Base-by-base conservation (phyloP, 2,329 filamentous ascomycete species). In the Phoma sp. region DNA sequence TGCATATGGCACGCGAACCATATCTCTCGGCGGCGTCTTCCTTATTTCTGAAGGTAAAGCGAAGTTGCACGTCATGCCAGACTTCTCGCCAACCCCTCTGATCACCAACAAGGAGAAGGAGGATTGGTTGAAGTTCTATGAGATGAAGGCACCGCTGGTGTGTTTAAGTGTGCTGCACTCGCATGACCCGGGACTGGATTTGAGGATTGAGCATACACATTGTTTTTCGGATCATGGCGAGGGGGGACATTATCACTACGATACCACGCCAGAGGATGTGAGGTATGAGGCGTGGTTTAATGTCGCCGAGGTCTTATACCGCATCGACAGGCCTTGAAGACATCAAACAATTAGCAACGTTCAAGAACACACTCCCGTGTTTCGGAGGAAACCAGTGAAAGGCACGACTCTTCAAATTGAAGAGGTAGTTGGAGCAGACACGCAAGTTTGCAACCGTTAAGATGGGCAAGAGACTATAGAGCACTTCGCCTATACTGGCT, bases 201-300 rank as follows among this genome's bases (percentile, higher is more conserved):
- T 82, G 44, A 66, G 79, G 25, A 77, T 80, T 63, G 80, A 82
- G 58, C 80, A 82, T 59, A 80, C 80, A 4, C 80, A 82, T 65
- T 76, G 74, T 21, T 81, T 80, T 48, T 76, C 77, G 6, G 2
- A 41, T 60, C 1, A 56, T 64, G 6, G 45, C 64, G 40, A 61
- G 53, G 80, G 80, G 3, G 80, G 80, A 0, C 79, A 82, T 63
- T 81, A 81, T 60, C 79, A 81, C 27, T 55, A 52, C 25, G 60
- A 62, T 36, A 43, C 45, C 13, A 58, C 77, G 70, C 55, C 78
- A 78, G 68, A 74, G 1, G 70, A 75, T 1, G 68, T 81, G 9
- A 77, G 80, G 50, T 81, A 81, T 59, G 78, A 80, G 55, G 79
- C 70, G 1, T 81, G 79, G 61, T 78, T 81, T 27, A 80, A 80